Evolutionary conservation across 352 stramenopile genomes (phyloP), one percentile per base, ranked within the genome.

Genomic region (Globisporangium rhizosaccharum): DNA sequence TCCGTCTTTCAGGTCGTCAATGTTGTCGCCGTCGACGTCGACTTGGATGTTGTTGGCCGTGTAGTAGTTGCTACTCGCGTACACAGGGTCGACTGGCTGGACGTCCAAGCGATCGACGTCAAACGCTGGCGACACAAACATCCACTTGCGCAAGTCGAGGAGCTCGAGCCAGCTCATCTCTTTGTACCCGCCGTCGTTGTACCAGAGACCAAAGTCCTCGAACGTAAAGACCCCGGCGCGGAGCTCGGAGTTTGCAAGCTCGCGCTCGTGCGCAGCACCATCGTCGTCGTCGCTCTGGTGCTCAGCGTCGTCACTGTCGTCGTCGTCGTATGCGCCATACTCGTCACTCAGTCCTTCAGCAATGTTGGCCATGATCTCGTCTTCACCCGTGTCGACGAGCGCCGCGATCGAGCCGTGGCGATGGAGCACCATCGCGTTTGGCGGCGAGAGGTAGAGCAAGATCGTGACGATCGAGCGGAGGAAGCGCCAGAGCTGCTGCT

Each of bases 161-260:
- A 96, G 56, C 62, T 96, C 87, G 9, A 96, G 58, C 84, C 85
- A 96, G 51, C 84, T 94, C 76, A 93, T 86, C 2, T 65, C 71
- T 54, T 83, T 79, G 52, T 78, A 92, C 0, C 87, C 87, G 48
- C 83, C 83, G 5, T 72, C 72, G 63, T 96, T 96, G 60, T 96
- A 96, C 85, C 85, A 95, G 30, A 77, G 52, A 1, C 83, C 85
- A 57, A 95, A 95, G 18, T 91, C 75, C 67, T 93, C 85, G 70
- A 95, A 95, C 10, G 71, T 84, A 61, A 86, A 92, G 6, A 88
- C 63, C 14, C 73, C 78, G 17, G 79, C 44, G 11, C 67, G 78
- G 53, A 83, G 62, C 42, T 89, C 76, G 1, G 76, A 82, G 46
- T 77, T 81, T 17, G 69, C 63, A 26, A 70, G 62, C n/a, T 72